phyloP scores from a whole-genome alignment of 1,139 yeast genomes.

The Trichomonascaceae sp. region DNA sequence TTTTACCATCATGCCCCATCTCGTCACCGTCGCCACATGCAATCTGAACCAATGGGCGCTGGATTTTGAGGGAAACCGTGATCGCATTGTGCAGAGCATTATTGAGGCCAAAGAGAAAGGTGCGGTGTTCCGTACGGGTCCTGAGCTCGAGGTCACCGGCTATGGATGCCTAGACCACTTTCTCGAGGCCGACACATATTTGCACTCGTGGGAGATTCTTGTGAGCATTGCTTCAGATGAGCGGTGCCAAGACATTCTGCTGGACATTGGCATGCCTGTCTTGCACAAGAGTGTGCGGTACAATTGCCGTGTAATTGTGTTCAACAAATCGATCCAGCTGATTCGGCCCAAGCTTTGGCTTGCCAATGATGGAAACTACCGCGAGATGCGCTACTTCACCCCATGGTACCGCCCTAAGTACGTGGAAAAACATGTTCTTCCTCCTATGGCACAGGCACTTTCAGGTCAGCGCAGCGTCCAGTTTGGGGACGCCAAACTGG shows the following conservation, averaged over 20 bases:
- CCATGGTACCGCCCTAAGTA: constrained; percentile 80
- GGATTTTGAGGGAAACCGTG: constrained; percentile 94
- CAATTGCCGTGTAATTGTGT: constrained; percentile 78
- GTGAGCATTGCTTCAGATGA: constrained; percentile 54
- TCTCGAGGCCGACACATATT: constrained; percentile 73
- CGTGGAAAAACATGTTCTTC: constrained; percentile 61
- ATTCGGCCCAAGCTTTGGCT: constrained; percentile 87
- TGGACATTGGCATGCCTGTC: constrained; percentile 93
- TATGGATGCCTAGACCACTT: constrained; percentile 91
- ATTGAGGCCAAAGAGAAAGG: constrained; percentile 58
- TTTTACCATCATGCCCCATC: constrained; percentile 32
- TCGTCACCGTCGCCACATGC: constrained; percentile 47
- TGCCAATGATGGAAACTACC: constrained; percentile 94
- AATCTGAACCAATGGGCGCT: constrained; percentile 95
- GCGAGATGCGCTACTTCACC: constrained; percentile 94
- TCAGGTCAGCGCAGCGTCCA: constrained; percentile 37
- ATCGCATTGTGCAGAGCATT: constrained; percentile 75
- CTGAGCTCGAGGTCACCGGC: constrained; percentile 89
- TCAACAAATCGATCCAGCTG: constrained; percentile 62
- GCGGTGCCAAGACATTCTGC: constrained; percentile 58
- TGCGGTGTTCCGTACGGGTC: constrained; percentile 85
- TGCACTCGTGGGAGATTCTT: constrained; percentile 93
- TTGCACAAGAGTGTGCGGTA: constrained; percentile 77
- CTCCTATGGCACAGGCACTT: constrained; percentile 47
- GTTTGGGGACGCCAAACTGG: constrained; percentile 83